A percentile compares a stretch with the other conserved stretches of the same genome.
These are phyloP conservation scores for Colletotrichum tabaci DNA, from an alignment of 2,329 filamentous ascomycete species.

Conservation along the genomic window DNA sequence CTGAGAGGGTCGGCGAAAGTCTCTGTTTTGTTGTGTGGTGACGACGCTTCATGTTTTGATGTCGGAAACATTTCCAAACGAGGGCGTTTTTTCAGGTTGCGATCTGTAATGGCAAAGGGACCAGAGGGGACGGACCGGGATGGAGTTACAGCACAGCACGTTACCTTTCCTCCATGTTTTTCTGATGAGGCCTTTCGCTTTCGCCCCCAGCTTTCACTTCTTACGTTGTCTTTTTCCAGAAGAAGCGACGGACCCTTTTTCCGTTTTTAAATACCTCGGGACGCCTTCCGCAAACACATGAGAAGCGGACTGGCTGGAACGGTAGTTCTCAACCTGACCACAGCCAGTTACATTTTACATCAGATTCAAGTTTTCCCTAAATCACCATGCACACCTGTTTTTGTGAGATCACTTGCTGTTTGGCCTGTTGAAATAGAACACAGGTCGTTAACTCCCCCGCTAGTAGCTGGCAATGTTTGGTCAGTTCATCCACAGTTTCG, in stretches of 20 bases:
- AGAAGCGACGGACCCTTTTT: not conserved
- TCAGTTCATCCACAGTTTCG: not conserved
- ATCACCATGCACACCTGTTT: not conserved
- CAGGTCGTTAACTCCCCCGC: no score
- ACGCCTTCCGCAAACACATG: constrained; percentile 8
- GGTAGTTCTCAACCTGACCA: constrained; percentile 8
- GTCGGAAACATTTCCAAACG: not conserved
- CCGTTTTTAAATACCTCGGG: constrained; percentile 14
- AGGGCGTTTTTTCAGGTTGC: constrained; percentile 16
- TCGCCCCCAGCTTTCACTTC: not conserved
- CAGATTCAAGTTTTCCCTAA: no score
- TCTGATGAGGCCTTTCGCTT: constrained; percentile 1
- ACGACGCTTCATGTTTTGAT: constrained; percentile 15
- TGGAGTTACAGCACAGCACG: constrained; percentile 23
- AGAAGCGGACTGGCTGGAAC: not conserved
- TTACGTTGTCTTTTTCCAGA: not conserved
- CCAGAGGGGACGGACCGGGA: not conserved
- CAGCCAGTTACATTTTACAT: not conserved
- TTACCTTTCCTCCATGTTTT: constrained; percentile 4
- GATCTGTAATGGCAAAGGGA: constrained; percentile 4
- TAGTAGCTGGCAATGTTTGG: no score
- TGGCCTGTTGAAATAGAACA: no score
- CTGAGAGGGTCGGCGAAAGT: constrained; percentile 49
- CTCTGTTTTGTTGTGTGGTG: constrained; percentile 7
- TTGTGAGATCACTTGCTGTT: not conserved